A percentile compares a stretch with the other conserved stretches of the same genome.
phyloP scores from a whole-genome alignment of 805 yeast species.

The Kluyveromyces wickerhamii region DNA sequence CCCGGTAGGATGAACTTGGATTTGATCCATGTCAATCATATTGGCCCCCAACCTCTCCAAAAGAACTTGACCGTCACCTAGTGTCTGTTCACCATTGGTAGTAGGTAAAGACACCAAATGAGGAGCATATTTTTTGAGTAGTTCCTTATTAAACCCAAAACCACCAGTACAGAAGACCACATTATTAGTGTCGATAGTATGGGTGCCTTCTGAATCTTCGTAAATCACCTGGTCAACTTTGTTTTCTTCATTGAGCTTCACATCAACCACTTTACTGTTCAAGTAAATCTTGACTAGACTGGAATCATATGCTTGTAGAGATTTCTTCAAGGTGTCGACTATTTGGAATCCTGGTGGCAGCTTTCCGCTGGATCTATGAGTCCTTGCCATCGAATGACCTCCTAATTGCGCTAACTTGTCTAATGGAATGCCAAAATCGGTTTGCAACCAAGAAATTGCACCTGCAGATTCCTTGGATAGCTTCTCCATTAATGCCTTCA shows the following conservation, averaged over 20 bases:
- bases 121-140: conserved; percentile 39
- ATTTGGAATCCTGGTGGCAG: conserved; percentile 57
- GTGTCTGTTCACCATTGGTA: conserved; percentile 47
- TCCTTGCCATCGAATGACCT: conserved; percentile 74
- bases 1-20: conserved; percentile 60
- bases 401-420: conserved; percentile 69
- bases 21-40: conserved; percentile 48
- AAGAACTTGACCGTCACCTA: conserved; percentile 53
- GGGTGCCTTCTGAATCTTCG: conserved; percentile 22
- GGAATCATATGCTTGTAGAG: conserved; percentile 26
- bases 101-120: conserved; percentile 41
- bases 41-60: conserved; percentile 41
- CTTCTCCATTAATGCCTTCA: conserved; percentile 48
- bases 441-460: conserved; percentile 70
- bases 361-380: conserved; percentile 63
- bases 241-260: conserved; percentile 23
- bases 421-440: conserved; percentile 51
- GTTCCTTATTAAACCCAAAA: conserved; percentile 35
- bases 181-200: conserved; percentile 21
- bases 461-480: conserved; percentile 53
- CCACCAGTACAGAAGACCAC: conserved; percentile 57
- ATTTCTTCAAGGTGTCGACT: conserved; percentile 37
- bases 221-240: conserved; percentile 39
- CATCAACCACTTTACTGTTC: conserved; percentile 33
- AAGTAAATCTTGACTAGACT: conserved; percentile 31